Base-by-base conservation (phyloP, 164 flowering plant genomes). In the Vitis rupestris region DNA sequence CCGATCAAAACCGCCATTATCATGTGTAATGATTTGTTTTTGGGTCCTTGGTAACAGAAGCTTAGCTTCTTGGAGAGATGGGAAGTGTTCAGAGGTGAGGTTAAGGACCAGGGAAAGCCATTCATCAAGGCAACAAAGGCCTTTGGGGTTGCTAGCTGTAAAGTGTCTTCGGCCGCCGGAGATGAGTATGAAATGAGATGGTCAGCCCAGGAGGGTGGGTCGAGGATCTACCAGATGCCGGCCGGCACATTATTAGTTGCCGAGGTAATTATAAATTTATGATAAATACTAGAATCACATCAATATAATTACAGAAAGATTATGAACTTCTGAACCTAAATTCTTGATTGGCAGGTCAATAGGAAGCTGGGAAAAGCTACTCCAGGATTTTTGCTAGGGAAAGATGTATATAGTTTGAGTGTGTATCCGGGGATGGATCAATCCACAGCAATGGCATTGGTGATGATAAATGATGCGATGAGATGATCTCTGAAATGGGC, bases 11-110 rank as follows among this genome's bases (percentile, higher is more conserved):
- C 44, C 44, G 4, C 44, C 7, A 37, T 37, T 37, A 3, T 37
- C 44, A 37, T 37, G 0, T 37, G 27, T 23, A 23, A 23, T 23
- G 27, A 23, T 23, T 23, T 23, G 27, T 23, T 23, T 23, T 23
- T 23, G 27, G 27, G 27, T 23, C 27, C 27, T 23, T 23, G 27
- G 27, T 1, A 37, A 37, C 7, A 62, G 67, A 61, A 57, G 57
- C 37, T 74, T 59, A 31, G 74, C 59, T 62, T 75, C 31, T 49
- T 57, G 54, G 78, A 67, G 61, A 75, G 67, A 27, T 75, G 78
- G 78, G 71, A 71, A 70, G 78, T 64, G 9, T 75, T 53, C 51
- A 67, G 16, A 30, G 74, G 78, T 15, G 78, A 75, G 15, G 8
- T 9, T 49, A 48, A 14, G 67, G 53, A 31, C 4, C 13, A 14